These are phyloP conservation scores for Amylostereum areolatum DNA, from an alignment of 1,284 basidiomycete genomes.

Conservation along the genomic window DNA sequence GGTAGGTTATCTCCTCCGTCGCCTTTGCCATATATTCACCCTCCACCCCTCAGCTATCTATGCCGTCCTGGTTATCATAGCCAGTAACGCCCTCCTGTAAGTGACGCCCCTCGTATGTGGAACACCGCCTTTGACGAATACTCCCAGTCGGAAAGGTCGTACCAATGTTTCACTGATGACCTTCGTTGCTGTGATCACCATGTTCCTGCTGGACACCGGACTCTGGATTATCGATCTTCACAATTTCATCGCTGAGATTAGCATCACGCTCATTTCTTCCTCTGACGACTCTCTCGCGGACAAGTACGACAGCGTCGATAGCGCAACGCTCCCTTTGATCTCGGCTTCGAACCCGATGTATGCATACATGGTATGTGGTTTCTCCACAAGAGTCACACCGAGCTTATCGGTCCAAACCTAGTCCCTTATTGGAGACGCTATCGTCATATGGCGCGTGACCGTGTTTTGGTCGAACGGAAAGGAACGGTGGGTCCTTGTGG, in stretches of 20 bases:
- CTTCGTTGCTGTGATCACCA: constrained; percentile 7
- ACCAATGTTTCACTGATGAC: constrained; percentile 6
- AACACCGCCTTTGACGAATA: background rate
- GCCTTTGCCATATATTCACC: background rate
- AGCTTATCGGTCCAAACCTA: background rate
- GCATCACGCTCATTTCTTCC: constrained; percentile 3
- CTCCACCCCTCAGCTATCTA: background rate
- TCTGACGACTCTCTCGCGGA: constrained; percentile 4
- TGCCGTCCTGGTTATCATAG: background rate
- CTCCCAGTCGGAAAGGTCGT: background rate
- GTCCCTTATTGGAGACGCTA: constrained; percentile 4
- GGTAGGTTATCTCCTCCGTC: background rate
- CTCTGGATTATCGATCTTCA: constrained; percentile 13
- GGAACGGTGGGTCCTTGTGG: constrained; percentile 1
- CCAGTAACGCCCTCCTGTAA: background rate
- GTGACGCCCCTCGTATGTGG: background rate
- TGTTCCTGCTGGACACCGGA: constrained; percentile 10
- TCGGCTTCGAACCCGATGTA: no score
- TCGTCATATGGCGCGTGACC: constrained; percentile 6
- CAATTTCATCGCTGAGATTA: constrained; percentile 6
- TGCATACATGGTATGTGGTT: no score
- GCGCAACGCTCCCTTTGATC: no score
- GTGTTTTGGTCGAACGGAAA: constrained; percentile 2
- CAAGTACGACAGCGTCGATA: background rate
- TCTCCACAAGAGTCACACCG: no score